Base-by-base conservation (phyloP, 2,329 filamentous ascomycete genomes). In the Eutypa lata region DNA sequence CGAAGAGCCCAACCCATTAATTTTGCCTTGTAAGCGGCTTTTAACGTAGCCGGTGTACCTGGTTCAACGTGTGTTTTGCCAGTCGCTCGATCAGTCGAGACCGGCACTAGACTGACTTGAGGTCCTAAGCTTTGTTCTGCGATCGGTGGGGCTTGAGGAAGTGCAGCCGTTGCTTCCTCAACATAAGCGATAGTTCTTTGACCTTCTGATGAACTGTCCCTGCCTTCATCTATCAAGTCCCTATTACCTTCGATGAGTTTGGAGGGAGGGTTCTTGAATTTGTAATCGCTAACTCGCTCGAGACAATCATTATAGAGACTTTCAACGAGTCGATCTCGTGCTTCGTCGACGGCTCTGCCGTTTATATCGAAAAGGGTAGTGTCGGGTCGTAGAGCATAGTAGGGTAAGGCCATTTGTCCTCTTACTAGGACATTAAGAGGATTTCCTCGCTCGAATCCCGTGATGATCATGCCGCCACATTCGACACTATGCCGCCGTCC, bases 401-500 rank as follows among this genome's bases (percentile, higher is more conserved):
- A 97, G 16, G 86, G 86, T 19, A 99, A 80, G 24, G 88, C 89
- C 47, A 99, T 80, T 71, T 99, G 95, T 16, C 90, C 92, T 60
- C 94, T 87, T 52, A 99, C 86, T 54, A 99, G 84, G 47, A 92
- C 84, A 67, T 97, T 95, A 61, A 99, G 75, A 5, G 94, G 94
- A 63, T 99, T 99, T 18, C 95, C 95, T 59, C 90, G 84, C 60
- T 97, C 91, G 68, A 97, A 99, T 0, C 94, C 94, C 33, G 95
- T 97, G 56, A 99, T 91, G 55, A 99, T 97, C 79, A 99, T 96
- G 51, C 93, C 94, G 26, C 94, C 94, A 86, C 97, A 95, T 69
- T 99, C 94, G 31, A 91, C 94, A 19, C 92, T 97, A 65, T 88
- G 88, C 48, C 84, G 76, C 56, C 78, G 81, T 8, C 76, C 79